Evolutionary conservation across 805 yeast species (phyloP), one percentile per base, ranked within the genome.

Genomic region (Yamadazyma tumulicola): DNA sequence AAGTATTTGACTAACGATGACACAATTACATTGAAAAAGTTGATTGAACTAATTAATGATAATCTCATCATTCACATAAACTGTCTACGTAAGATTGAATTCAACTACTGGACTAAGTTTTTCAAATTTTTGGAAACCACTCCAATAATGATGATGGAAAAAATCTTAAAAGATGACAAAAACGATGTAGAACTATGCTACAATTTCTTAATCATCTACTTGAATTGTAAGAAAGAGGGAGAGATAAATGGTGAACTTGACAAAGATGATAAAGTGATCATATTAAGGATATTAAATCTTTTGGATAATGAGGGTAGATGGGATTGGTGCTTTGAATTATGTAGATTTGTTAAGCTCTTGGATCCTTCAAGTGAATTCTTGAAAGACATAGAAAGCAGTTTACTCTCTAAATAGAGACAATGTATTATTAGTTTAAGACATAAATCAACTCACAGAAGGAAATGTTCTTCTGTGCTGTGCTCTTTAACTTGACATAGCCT

Each of bases 21-120:
- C 22, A 20, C 19, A 11, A 21, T 41, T 14, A 44, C 61, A 19
- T 47, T 60, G 3, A 40, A 48, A 14, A 35, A 31, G 7, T 27
- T 43, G 11, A 32, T 43, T 12, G 29, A 38, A 30, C 20, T 37
- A 6, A 23, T 35, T 11, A 35, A 40, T 19, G 29, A 39, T 15
- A 26, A 37, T 15, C 35, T 52, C 16, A 49, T 53, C 21, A 64
- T 75, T n/a, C 68, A 66, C 35, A 60, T 75, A 29, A 74, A 71
- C 40, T 76, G 81, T 45, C 72, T 80, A 21, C 57, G 84, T 20
- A 77, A 77, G 41, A 77, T 76, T 11, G 84, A 77, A 46, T 64
- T 71, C 31, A 66, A 61, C 26, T 72, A 72, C 48, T 77, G 84
- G 84, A 33, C 54, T 4, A 52, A 49, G n/a, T 74, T 74, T 37